Percentiles rank a stretch among this genome's conserved stretches.
Conservation (phyloP, 2,329 filamentous ascomycete genomes). For the Pseudopyrenochaeta lycopersici region DNA sequence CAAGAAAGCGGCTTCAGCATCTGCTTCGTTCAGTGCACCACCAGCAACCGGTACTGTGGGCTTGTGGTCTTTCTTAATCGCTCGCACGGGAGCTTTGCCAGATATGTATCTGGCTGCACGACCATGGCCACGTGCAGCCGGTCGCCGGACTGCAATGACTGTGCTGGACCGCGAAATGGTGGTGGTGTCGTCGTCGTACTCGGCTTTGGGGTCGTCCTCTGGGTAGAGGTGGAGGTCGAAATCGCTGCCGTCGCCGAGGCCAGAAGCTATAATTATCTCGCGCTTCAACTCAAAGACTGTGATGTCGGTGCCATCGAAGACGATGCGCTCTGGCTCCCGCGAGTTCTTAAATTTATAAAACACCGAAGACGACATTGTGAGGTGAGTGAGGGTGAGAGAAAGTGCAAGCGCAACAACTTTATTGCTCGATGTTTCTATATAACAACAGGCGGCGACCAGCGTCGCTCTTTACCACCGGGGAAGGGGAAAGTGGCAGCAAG, state of each 20-base stretch:
- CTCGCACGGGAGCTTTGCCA: constrained; percentile 90
- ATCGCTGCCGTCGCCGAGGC: constrained; percentile 92
- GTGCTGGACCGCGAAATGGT: constrained; percentile 95
- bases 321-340: constrained; percentile 91
- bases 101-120: constrained; percentile 94
- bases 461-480: constrained; percentile 12
- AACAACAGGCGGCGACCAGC: constrained; percentile 15
- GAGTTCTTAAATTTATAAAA: constrained; percentile 99
- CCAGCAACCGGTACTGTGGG: constrained; percentile 59
- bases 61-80: constrained; percentile 75
- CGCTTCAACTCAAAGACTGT: constrained; percentile 98
- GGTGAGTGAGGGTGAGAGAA: constrained; percentile 13
- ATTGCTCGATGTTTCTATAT: constrained; percentile 29
- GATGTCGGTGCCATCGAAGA: constrained; percentile 97
- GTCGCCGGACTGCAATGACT: constrained; percentile 86
- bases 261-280: constrained; percentile 95
- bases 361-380: constrained; percentile 87
- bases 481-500: constrained; percentile 5
- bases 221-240: constrained; percentile 96
- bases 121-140: constrained; percentile 86
- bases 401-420: constrained; percentile 31
- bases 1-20: constrained; percentile 92
- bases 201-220: constrained; percentile 84
- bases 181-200: constrained; percentile 97
- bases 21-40: constrained; percentile 81